These are phyloP conservation scores for Candida namnaoensis DNA, from an alignment of 805 yeast species.

Conservation along the genomic window DNA sequence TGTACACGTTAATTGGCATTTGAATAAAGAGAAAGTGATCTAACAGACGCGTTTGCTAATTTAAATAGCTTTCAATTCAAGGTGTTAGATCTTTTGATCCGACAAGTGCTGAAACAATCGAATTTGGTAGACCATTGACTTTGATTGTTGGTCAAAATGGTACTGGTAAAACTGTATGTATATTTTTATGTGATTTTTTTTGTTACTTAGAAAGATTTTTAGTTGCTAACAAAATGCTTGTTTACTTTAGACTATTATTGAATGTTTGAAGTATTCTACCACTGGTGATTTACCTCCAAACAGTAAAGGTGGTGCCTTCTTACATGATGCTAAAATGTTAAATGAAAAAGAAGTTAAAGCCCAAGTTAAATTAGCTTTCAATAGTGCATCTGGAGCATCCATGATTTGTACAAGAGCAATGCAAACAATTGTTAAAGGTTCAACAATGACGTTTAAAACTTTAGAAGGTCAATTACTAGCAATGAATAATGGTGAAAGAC, in stretches of 20 bases:
- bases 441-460: conserved; percentile 73
- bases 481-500: conserved; percentile 55
- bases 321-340: conserved; percentile 82
- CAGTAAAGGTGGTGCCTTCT: conserved; percentile 91
- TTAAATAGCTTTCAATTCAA: conserved; percentile 51
- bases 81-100: conserved; percentile 91
- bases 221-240: no score
- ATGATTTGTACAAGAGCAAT: conserved; percentile 86
- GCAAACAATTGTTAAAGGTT: conserved; percentile 59
- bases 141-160: conserved; percentile 95
- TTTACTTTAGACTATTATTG: conserved; percentile 60
- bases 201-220: no score
- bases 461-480: conserved; percentile 81
- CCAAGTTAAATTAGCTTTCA: conserved; percentile 83
- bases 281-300: conserved; percentile 96
- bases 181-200: no score
- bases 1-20: not conserved
- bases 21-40: no score
- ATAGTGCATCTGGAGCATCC: conserved; percentile 58
- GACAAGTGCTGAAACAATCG: conserved; percentile 76
- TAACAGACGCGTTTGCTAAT: not conserved
- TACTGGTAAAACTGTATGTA: conserved; percentile 72
- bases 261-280: conserved; percentile 86
- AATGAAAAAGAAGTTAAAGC: conserved; percentile 77
- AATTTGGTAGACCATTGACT: conserved; percentile 85